phyloP scores from a whole-genome alignment of 495 filamentous ascomycete species.

The Schizothecium vesticola region DNA sequence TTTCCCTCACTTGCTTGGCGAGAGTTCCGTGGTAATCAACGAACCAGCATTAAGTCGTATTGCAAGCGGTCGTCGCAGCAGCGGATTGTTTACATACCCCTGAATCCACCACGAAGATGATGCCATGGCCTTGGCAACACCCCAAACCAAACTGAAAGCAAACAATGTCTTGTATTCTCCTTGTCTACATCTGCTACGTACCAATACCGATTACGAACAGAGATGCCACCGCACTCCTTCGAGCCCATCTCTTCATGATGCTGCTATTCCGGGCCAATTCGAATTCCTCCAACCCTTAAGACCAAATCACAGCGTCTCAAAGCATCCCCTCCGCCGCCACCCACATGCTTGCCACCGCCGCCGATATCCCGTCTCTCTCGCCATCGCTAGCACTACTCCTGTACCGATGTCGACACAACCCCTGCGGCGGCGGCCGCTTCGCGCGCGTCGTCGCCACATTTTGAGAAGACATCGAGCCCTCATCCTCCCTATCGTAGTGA shows the following conservation, averaged over 20 bases:
- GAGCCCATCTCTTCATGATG: not conserved
- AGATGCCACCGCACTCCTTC: not conserved
- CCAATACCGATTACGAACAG: not conserved
- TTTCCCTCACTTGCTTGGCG: not conserved
- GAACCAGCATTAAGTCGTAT: too few species aligned
- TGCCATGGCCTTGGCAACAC: not conserved
- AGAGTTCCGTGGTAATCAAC: not conserved
- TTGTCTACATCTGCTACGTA: not conserved
- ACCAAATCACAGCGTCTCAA: not conserved
- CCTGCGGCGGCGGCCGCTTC: not conserved
- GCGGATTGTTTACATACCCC: constrained; percentile 2
- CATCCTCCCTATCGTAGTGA: not conserved
- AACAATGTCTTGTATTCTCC: not conserved
- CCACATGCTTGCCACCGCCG: constrained; percentile 16
- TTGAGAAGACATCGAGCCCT: not conserved
- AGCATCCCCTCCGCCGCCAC: constrained; percentile 17
- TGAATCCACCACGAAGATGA: not conserved
- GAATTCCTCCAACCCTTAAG: not conserved
- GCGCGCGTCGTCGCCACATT: not conserved
- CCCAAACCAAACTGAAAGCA: not conserved
- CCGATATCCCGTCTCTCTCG: not conserved
- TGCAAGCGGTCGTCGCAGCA: not conserved
- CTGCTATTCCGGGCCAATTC: not conserved
- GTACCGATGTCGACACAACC: not conserved
- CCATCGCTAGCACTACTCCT: constrained; percentile 5